Conservation (phyloP, 2,329 filamentous ascomycete species). For the Didymella pinodella region DNA sequence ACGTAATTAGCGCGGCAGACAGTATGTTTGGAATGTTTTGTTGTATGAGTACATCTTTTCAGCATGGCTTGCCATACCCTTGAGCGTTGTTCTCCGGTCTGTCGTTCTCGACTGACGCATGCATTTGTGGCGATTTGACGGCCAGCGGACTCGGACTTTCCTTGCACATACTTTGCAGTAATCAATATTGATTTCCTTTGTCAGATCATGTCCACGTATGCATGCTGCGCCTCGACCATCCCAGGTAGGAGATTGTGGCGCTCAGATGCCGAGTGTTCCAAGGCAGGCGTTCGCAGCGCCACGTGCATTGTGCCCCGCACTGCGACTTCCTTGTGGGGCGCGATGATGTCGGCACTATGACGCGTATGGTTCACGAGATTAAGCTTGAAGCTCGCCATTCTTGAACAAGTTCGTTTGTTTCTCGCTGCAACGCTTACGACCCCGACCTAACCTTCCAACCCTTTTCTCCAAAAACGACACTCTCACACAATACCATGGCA, state of each 20-base stretch:
- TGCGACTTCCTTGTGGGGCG: constrained; percentile 12
- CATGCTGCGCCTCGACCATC: constrained; percentile 5
- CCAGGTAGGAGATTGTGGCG: constrained; percentile 3
- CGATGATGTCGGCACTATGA: constrained; percentile 34
- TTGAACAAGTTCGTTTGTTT: neutral
- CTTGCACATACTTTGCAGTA: constrained; percentile 39
- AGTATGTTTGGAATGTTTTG: constrained; percentile 24
- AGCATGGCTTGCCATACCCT: constrained; percentile 40
- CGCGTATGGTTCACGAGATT: constrained; percentile 20
- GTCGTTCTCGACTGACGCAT: constrained; percentile 16
- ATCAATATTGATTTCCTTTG: constrained; percentile 22
- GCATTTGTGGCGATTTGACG: constrained; percentile 25
- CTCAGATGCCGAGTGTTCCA: constrained; percentile 9
- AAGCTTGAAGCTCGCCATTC: constrained; percentile 4
- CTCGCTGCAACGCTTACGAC: neutral
- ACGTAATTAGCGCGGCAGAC: constrained; percentile 19
- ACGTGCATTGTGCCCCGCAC: constrained; percentile 14
- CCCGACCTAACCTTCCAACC: neutral
- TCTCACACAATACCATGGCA: constrained; percentile 33
- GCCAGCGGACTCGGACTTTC: constrained; percentile 26
- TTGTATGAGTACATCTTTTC: constrained; percentile 46
- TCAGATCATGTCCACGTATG: neutral
- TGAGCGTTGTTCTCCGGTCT: constrained; percentile 30
- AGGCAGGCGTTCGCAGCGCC: constrained; percentile 15
- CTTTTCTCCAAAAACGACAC: neutral